Percentiles rank a stretch among this genome's conserved stretches.
These are phyloP conservation scores for Discostella pseudostelligera DNA, from an alignment of 108 stramenopile genomes.

Conservation along the genomic window DNA sequence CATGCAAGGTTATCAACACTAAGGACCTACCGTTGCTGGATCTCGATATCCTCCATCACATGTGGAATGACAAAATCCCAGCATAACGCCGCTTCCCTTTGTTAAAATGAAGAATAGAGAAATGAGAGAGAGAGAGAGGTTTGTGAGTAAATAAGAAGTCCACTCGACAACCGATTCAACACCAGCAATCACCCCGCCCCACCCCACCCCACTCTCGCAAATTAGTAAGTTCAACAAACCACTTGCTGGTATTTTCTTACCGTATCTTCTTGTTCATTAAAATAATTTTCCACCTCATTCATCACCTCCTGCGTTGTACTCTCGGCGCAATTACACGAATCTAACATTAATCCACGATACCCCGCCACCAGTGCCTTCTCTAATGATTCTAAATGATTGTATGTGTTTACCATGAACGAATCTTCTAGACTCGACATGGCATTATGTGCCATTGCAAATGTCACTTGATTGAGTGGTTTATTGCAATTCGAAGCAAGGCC, in stretches of 20 bases:
- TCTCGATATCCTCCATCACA: constrained; percentile 55
- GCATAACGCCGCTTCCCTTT: not conserved
- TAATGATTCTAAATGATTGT: constrained; percentile 53
- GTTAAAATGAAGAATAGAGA: no score
- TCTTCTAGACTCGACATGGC: constrained; percentile 58
- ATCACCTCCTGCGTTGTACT: not conserved
- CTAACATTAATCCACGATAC: constrained; percentile 62
- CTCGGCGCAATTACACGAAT: constrained; percentile 57
- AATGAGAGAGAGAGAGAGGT: no score
- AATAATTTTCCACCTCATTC: not conserved
- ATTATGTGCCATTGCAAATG: constrained; percentile 62
- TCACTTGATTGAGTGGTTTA: constrained; percentile 49
- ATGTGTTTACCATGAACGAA: constrained; percentile 33
- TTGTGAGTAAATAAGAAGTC: no score
- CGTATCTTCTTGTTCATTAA: no score
- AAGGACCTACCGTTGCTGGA: constrained; percentile 32
- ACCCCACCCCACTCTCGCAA: no score
- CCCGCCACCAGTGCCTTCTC: constrained; percentile 65
- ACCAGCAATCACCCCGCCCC: no score
- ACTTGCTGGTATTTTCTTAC: no score
- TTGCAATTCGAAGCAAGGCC: constrained; percentile 61
- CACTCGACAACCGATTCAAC: no score
- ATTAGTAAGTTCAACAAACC: no score
- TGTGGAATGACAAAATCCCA: constrained; percentile 48
- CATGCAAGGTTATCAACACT: no score